These are phyloP conservation scores for Stromatinia cepivora DNA, from an alignment of 2,329 filamentous ascomycete genomes.

Conservation along the genomic window DNA sequence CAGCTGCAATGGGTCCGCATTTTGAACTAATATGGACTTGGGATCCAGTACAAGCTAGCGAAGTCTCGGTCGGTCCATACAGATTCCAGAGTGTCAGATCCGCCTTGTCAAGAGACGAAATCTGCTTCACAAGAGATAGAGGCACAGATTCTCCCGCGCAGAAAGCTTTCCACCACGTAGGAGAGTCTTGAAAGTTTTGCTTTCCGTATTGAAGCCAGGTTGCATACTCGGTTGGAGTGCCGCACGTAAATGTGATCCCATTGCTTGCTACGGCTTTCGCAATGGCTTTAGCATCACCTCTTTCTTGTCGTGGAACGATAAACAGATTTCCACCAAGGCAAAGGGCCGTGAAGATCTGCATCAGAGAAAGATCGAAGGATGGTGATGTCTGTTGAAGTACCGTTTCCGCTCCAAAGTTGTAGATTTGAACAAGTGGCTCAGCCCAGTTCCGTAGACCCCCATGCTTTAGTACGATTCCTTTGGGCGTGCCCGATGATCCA, in stretches of 20 bases:
- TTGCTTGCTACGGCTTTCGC: constrained; percentile 26
- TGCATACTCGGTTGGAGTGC: constrained; percentile 34
- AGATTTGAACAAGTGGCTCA: constrained; percentile 26
- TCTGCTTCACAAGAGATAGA: constrained; percentile 32
- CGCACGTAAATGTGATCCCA: constrained; percentile 30
- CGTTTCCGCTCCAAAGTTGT: constrained; percentile 23
- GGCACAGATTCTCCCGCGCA: constrained; percentile 37
- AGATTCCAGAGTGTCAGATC: constrained; percentile 27
- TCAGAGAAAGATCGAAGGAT: constrained; percentile 31
- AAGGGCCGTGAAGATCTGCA: constrained; percentile 30
- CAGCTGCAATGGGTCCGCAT: too few species aligned
- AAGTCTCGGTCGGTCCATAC: constrained; percentile 33
- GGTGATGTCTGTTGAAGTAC: constrained; percentile 31
- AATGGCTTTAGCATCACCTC: constrained; percentile 30
- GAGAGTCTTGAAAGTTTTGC: background rate
- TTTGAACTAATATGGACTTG: constrained; percentile 34
- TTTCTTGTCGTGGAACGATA: constrained; percentile 8
- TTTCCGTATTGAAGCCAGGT: constrained; percentile 26
- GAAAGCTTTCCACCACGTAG: constrained; percentile 32
- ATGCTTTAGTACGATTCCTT: constrained; percentile 45
- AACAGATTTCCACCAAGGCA: constrained; percentile 27
- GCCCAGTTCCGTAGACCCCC: constrained; percentile 32
- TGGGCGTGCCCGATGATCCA: constrained; percentile 40
- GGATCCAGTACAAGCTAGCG: constrained; percentile 26
- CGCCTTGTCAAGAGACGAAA: constrained; percentile 28